Conservation (phyloP, 2,329 filamentous ascomycete species). For the Neurospora crassa region DNA sequence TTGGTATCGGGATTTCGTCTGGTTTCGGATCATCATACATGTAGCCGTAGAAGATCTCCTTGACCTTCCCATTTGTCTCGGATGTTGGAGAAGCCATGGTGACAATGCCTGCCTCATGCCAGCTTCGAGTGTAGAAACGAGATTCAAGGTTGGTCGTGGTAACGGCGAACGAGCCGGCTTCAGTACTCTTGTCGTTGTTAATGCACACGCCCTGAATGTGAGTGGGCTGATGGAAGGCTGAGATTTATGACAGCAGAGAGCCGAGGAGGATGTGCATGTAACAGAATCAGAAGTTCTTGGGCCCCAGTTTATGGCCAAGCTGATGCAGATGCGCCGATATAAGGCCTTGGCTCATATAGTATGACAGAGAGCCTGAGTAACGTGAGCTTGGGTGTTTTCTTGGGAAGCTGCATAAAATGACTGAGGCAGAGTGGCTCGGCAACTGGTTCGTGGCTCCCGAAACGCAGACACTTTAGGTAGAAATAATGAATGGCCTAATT, state of each 20-base stretch:
- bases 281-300: neutral
- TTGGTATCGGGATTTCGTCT: conserved; percentile 9
- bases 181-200: neutral
- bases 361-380: neutral
- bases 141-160: neutral
- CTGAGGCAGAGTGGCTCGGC: neutral
- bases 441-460: neutral
- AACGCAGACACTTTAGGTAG: neutral
- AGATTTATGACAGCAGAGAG: neutral
- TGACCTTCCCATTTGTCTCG: conserved; percentile 14
- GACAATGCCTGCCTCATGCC: conserved; percentile 6
- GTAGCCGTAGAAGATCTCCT: conserved; percentile 49
- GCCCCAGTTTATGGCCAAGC: neutral
- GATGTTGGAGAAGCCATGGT: conserved; percentile 19
- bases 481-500: neutral
- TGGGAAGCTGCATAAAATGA: neutral
- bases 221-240: neutral
- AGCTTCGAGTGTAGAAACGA: neutral
- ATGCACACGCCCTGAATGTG: neutral
- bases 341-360: neutral
- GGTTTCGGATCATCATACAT: conserved; percentile 59
- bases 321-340: neutral
- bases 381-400: neutral
- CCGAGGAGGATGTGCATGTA: neutral
- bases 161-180: neutral